Percentiles rank a stretch among this genome's conserved stretches.
Conservation (phyloP, 352 stramenopile species). For the Phytophthora ohioensis region DNA sequence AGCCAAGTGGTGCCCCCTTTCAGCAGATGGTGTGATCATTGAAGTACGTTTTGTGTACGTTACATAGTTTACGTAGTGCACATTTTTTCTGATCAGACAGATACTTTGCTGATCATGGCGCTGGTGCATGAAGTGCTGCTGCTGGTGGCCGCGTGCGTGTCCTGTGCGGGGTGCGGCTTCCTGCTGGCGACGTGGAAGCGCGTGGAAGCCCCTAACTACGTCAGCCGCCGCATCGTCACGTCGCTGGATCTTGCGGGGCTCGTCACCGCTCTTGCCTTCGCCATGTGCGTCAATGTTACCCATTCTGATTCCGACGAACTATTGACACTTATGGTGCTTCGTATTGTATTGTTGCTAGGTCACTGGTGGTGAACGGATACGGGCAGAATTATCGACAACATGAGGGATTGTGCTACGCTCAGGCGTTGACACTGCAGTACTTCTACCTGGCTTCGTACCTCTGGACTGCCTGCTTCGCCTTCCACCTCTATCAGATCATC, state of each 20-base stretch:
- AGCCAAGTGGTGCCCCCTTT: slow-evolving; percentile 1
- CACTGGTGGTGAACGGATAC: slow-evolving; percentile 63
- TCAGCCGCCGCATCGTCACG: slow-evolving; percentile 74
- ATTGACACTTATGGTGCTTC: slow-evolving; percentile 2
- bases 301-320: background rate
- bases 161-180: slow-evolving; percentile 73
- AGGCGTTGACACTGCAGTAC: slow-evolving; percentile 79
- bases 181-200: slow-evolving; percentile 77
- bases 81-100: slow-evolving; percentile 1
- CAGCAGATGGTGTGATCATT: slow-evolving; percentile 18
- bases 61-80: slow-evolving; percentile 11
- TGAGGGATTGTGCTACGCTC: slow-evolving; percentile 69
- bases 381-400: slow-evolving; percentile 51
- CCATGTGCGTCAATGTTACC: slow-evolving; percentile 46
- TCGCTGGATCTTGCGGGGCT: slow-evolving; percentile 74
- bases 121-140: slow-evolving; percentile 61
- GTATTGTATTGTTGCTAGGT: slow-evolving; percentile 40
- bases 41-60: background rate
- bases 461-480: slow-evolving; percentile 88
- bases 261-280: slow-evolving; percentile 68
- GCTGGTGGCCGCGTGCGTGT: slow-evolving; percentile 61
- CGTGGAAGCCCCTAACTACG: slow-evolving; percentile 70
- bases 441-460: slow-evolving; percentile 87
- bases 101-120: slow-evolving; percentile 30
- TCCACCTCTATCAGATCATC: slow-evolving; percentile 90